phyloP scores from a whole-genome alignment of 2,329 filamentous ascomycete genomes.

The Claviceps purpurea region DNA sequence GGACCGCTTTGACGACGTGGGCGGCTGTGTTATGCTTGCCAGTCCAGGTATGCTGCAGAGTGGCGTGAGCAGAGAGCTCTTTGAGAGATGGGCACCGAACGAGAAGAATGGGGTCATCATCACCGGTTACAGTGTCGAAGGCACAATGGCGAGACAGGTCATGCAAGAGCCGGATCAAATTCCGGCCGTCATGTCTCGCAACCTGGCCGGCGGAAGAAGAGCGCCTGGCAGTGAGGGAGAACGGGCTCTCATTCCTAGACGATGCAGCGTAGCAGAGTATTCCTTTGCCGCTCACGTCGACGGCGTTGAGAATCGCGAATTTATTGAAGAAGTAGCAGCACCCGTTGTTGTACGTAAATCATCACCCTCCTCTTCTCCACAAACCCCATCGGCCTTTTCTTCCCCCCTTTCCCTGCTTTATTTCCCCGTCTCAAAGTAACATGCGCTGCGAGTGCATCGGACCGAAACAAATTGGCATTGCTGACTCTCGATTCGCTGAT shows the following conservation, averaged over 20 bases:
- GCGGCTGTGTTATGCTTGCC: constrained; percentile 91
- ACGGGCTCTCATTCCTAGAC: constrained; percentile 78
- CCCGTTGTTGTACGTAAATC: constrained; percentile 63
- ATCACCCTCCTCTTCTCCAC: not conserved
- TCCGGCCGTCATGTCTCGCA: constrained; percentile 78
- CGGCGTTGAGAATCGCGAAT: constrained; percentile 87
- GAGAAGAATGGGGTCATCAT: constrained; percentile 97
- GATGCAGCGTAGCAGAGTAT: constrained; percentile 87
- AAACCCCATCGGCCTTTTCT: too few relatives aligned
- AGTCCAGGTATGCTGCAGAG: constrained; percentile 98
- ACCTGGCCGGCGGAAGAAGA: constrained; percentile 48
- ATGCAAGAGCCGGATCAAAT: constrained; percentile 93
- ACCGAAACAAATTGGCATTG: not conserved
- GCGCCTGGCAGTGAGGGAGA: constrained; percentile 58
- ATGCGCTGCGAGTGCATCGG: not conserved
- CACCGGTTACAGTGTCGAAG: constrained; percentile 95
- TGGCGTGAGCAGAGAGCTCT: constrained; percentile 79
- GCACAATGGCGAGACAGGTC: constrained; percentile 94
- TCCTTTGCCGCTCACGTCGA: constrained; percentile 96
- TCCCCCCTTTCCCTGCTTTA: not conserved
- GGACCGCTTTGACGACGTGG: constrained; percentile 91
- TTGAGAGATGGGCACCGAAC: constrained; percentile 92
- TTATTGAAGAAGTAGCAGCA: constrained; percentile 86
- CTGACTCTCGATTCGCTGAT: not conserved
- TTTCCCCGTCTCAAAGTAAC: too few relatives aligned